Conservation (phyloP, 2,329 filamentous ascomycete species). For the Neophaeococcomyces mojaviensis region DNA sequence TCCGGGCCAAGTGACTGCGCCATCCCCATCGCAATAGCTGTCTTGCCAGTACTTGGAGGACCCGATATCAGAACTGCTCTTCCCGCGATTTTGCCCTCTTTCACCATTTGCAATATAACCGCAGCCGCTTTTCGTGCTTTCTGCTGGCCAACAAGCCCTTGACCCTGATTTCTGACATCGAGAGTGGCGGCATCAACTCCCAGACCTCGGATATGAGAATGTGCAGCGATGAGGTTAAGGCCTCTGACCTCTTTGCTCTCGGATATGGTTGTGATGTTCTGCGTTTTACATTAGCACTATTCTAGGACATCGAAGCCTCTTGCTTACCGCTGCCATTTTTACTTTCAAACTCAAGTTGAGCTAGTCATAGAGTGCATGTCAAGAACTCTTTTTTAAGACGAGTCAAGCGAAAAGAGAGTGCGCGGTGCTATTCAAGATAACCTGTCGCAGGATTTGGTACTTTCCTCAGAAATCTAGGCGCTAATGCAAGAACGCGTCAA, state of each 20-base stretch:
- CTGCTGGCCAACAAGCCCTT: slow-evolving; percentile 91
- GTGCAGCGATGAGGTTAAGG: slow-evolving; percentile 93
- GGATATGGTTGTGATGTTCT: slow-evolving; percentile 62
- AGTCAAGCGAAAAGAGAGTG: too few species aligned
- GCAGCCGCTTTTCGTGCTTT: slow-evolving; percentile 95
- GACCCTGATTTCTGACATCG: slow-evolving; percentile 75
- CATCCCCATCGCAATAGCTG: slow-evolving; percentile 98
- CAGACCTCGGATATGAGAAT: slow-evolving; percentile 94
- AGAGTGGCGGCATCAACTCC: slow-evolving; percentile 88
- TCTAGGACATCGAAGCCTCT: too few species aligned
- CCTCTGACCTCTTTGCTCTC: slow-evolving; percentile 94
- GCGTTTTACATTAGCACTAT: not conserved
- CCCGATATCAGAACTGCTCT: slow-evolving; percentile 91
- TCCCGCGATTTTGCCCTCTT: slow-evolving; percentile 96
- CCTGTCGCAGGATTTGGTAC: too few species aligned
- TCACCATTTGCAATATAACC: slow-evolving; percentile 96
- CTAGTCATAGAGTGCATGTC: not conserved
- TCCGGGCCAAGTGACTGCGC: slow-evolving; percentile 89
- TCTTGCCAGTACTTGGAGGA: slow-evolving; percentile 95
- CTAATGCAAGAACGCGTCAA: too few species aligned
- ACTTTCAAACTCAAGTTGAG: not conserved
- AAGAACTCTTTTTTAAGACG: not conserved
- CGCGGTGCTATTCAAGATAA: too few species aligned
- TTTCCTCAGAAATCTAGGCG: too few species aligned
- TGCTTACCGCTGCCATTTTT: slow-evolving; percentile 1